phyloP scores from a whole-genome alignment of 495 filamentous ascomycete genomes.

The Penicillium dipodomyicola region DNA sequence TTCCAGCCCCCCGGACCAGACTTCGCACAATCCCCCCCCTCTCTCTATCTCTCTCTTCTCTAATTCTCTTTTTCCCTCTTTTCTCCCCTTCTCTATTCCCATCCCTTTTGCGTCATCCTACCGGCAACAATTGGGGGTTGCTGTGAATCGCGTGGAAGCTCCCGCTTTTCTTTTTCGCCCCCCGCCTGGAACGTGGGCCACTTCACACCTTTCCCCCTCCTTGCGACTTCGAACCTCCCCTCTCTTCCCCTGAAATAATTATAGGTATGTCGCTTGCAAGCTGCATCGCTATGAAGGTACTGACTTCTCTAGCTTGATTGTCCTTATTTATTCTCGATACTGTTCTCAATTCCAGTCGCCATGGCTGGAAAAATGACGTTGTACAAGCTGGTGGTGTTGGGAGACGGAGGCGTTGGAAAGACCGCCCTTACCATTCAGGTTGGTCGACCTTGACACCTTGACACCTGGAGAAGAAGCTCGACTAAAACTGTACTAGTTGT shows the following conservation, averaged over 20 bases:
- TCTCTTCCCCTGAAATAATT: slow-evolving; percentile 10
- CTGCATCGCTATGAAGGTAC: neutral
- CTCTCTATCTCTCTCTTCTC: slow-evolving; percentile 6
- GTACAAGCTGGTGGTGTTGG: slow-evolving; percentile 98
- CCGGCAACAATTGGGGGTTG: slow-evolving; percentile 14
- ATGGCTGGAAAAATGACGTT: slow-evolving; percentile 89
- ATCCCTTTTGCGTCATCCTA: slow-evolving; percentile 13
- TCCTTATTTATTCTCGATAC: neutral
- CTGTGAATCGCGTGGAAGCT: slow-evolving; percentile 7
- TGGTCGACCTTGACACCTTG: slow-evolving; percentile 32
- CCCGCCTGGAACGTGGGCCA: slow-evolving; percentile 16
- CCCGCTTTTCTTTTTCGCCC: slow-evolving; percentile 14
- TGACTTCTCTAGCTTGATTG: neutral
- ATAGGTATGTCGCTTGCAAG: neutral
- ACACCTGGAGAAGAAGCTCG: slow-evolving; percentile 13
- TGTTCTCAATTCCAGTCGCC: slow-evolving; percentile 13
- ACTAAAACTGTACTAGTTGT: slow-evolving; percentile 50
- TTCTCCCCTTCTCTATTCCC: slow-evolving; percentile 3
- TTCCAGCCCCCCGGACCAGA: slow-evolving; percentile 26
- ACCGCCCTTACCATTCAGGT: slow-evolving; percentile 97
- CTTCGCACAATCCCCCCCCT: slow-evolving; percentile 11
- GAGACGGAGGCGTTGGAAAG: slow-evolving; percentile 91
- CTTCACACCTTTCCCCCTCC: slow-evolving; percentile 9
- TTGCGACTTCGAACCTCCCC: slow-evolving; percentile 4
- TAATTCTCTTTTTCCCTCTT: slow-evolving; percentile 14